phyloP scores from a whole-genome alignment of 1,284 basidiomycete genomes.

The Ustilago shanxiensis region DNA sequence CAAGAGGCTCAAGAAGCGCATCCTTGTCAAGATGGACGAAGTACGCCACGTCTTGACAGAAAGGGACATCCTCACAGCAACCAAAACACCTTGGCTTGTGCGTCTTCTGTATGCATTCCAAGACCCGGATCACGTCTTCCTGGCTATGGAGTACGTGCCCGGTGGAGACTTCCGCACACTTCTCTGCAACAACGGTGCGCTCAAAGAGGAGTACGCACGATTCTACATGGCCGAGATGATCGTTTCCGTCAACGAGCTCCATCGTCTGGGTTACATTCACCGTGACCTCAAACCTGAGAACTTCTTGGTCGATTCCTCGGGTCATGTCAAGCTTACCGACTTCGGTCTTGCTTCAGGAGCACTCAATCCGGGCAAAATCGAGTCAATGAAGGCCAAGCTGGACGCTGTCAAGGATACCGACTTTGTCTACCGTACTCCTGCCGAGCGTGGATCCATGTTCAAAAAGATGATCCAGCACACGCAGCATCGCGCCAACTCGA shows the following conservation, averaged over 20 bases:
- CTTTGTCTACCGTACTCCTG: conserved; percentile 88
- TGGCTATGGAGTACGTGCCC: conserved; percentile 74
- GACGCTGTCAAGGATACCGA: conserved; percentile 96
- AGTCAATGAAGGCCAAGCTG: conserved; percentile 93
- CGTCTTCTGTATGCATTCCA: conserved; percentile 68
- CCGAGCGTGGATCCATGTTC: conserved; percentile 95
- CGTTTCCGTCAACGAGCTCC: conserved; percentile 68
- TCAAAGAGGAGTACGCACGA: conserved; percentile 72
- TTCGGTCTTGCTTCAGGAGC: conserved; percentile 98
- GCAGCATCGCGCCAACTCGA: conserved; percentile 90
- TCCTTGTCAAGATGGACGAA: conserved; percentile 70
- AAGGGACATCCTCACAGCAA: conserved; percentile 68
- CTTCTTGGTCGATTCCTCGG: conserved; percentile 93
- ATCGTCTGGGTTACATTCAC: conserved; percentile 74
- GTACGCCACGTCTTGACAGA: conserved; percentile 69
- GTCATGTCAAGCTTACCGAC: conserved; percentile 98
- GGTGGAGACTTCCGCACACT: conserved; percentile 70
- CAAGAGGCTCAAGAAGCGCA: conserved; percentile 67
- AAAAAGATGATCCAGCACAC: conserved; percentile 91
- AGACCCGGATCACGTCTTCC: conserved; percentile 67
- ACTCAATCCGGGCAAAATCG: conserved; percentile 93
- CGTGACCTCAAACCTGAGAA: conserved; percentile 99
- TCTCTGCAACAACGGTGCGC: conserved; percentile 69
- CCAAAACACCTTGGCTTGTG: conserved; percentile 68
- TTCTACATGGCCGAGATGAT: conserved; percentile 70